Conservation (phyloP, 2,329 filamentous ascomycete genomes). For the Paecilomyces dactylethromorphus region DNA sequence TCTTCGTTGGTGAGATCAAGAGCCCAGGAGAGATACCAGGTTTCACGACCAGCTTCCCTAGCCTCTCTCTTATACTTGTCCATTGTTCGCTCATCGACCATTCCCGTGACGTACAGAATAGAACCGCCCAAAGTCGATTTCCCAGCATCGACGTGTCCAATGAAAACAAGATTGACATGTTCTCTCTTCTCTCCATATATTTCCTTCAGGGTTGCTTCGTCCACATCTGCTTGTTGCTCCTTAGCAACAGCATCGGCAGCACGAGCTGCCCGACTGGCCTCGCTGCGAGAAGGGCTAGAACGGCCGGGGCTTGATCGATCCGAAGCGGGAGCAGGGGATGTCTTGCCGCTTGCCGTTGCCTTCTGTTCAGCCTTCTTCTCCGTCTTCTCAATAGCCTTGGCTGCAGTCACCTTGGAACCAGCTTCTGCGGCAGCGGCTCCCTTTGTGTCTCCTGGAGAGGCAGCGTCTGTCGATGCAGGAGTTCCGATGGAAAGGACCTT, state of each 20-base stretch:
- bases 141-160: slow-evolving; percentile 96
- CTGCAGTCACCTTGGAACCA: slow-evolving; percentile 72
- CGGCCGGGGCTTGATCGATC: slow-evolving; percentile 74
- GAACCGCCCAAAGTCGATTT: slow-evolving; percentile 94
- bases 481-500: slow-evolving; percentile 75
- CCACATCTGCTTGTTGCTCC: slow-evolving; percentile 71
- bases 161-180: slow-evolving; percentile 91
- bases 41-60: slow-evolving; percentile 92
- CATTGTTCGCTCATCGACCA: slow-evolving; percentile 98
- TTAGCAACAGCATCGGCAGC: slow-evolving; percentile 79
- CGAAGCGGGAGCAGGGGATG: slow-evolving; percentile 74
- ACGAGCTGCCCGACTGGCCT: slow-evolving; percentile 53
- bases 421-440: slow-evolving; percentile 53
- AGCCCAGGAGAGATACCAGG: slow-evolving; percentile 98
- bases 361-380: slow-evolving; percentile 55
- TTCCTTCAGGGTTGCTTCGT: slow-evolving; percentile 81
- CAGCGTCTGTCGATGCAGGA: slow-evolving; percentile 24
- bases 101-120: slow-evolving; percentile 87
- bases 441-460: slow-evolving; percentile 35
- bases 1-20: slow-evolving; percentile 97
- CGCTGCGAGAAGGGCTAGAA: slow-evolving; percentile 63
- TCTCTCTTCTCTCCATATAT: slow-evolving; percentile 79
- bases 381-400: slow-evolving; percentile 88
- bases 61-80: slow-evolving; percentile 98
- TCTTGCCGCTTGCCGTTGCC: slow-evolving; percentile 58